phyloP scores from a whole-genome alignment of 768 basidiomycete genomes.

The Phanerochaete carnosa region DNA sequence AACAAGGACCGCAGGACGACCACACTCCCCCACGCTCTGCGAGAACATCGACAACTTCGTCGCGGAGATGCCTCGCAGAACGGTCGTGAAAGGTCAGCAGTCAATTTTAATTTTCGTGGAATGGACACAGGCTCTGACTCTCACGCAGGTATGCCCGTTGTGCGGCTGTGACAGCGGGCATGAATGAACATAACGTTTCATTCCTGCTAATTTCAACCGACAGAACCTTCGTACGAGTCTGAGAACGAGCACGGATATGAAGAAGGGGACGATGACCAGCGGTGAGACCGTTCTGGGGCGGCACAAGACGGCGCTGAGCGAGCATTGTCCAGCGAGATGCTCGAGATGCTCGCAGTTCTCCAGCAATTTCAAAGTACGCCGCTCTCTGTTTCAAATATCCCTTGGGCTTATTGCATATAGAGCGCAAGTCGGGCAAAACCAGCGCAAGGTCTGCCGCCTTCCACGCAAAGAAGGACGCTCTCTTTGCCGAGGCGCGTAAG shows the following conservation, averaged over 20 bases:
- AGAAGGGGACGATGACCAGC: neutral
- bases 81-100: neutral
- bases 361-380: conserved; percentile 25
- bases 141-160: neutral
- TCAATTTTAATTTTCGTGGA: neutral
- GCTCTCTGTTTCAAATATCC: neutral
- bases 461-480: conserved; percentile 20
- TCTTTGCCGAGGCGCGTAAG: conserved; percentile 20
- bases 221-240: neutral
- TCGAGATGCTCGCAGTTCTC: conserved; percentile 24
- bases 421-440: conserved; percentile 22
- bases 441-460: conserved; percentile 19
- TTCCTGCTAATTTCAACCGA: neutral
- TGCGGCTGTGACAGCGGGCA: neutral
- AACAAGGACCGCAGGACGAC: neutral
- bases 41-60: neutral
- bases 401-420: conserved; percentile 4
- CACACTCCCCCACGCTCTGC: neutral
- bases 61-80: neutral
- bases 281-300: neutral
- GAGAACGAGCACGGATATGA: neutral
- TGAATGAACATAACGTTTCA: neutral
- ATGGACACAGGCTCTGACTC: neutral
- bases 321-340: conserved; percentile 12
- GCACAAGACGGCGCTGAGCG: neutral